These are phyloP conservation scores for Kregervanrija delftensis DNA, from an alignment of 805 yeast genomes.

Conservation along the genomic window DNA sequence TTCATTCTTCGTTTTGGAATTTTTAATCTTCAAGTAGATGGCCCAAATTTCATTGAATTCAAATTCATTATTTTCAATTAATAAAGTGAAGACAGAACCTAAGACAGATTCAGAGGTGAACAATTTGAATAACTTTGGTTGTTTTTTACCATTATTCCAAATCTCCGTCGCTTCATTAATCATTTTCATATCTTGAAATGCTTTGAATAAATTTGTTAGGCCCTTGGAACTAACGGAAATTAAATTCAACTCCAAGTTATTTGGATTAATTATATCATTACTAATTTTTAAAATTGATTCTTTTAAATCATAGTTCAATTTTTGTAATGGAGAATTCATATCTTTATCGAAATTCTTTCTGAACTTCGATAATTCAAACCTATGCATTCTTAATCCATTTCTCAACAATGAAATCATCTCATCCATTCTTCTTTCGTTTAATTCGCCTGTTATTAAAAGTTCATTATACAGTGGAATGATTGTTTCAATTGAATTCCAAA, in stretches of 20 bases:
- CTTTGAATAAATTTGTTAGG: slow-evolving; percentile 48
- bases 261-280: slow-evolving; percentile 32
- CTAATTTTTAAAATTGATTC: slow-evolving; percentile 39
- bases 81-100: slow-evolving; percentile 62
- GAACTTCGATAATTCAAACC: slow-evolving; percentile 44
- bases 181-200: slow-evolving; percentile 51
- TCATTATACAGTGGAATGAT: slow-evolving; percentile 46
- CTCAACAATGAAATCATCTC: slow-evolving; percentile 43
- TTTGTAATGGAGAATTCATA: slow-evolving; percentile 41
- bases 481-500: slow-evolving; percentile 44
- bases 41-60: slow-evolving; percentile 51
- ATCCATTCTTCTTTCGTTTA: slow-evolving; percentile 37
- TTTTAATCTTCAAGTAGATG: slow-evolving; percentile 38
- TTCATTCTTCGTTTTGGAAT: slow-evolving; percentile 16
- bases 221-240: slow-evolving; percentile 41
- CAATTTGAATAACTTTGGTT: slow-evolving; percentile 29
- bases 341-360: slow-evolving; percentile 54
- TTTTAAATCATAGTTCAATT: slow-evolving; percentile 37
- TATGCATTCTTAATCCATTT: slow-evolving; percentile 48
- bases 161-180: slow-evolving; percentile 55
- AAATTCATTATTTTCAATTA: slow-evolving; percentile 51
- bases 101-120: slow-evolving; percentile 61
- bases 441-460: slow-evolving; percentile 39
- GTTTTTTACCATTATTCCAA: slow-evolving; percentile 58
- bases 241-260: slow-evolving; percentile 18